These are phyloP conservation scores for Solanum pimpinellifolium DNA, from an alignment of 257 asterid genomes.

Conservation along the genomic window DNA sequence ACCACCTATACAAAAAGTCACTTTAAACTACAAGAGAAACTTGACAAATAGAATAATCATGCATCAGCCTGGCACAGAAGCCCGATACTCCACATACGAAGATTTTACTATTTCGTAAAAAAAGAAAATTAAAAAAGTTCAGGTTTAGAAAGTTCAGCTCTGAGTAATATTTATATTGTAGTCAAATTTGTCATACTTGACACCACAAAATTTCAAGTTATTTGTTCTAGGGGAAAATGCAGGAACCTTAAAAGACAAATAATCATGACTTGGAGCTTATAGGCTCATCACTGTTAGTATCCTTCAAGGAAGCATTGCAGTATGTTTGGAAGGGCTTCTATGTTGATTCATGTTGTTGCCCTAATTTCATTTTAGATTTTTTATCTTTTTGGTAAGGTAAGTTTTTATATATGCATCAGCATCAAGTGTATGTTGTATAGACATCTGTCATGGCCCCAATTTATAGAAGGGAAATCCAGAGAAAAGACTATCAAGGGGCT, in stretches of 20 bases:
- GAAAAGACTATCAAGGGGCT: not conserved
- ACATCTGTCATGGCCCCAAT: not conserved
- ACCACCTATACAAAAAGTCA: conserved; percentile 49
- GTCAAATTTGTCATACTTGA: not conserved
- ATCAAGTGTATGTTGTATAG: not conserved
- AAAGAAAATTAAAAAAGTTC: not conserved
- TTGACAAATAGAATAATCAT: not conserved
- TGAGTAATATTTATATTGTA: not conserved
- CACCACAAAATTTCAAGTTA: not conserved
- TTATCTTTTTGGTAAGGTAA: not conserved
- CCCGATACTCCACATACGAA: not conserved
- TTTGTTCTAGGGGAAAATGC: not conserved
- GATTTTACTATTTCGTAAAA: not conserved
- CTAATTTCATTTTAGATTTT: not conserved
- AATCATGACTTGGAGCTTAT: not conserved
- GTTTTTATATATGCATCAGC: not conserved
- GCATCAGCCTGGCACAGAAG: not conserved
- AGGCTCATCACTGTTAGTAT: not conserved
- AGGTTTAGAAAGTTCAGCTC: not conserved
- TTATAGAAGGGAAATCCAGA: not conserved
- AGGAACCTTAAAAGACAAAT: not conserved
- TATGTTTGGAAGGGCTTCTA: not conserved
- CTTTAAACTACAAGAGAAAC: conserved; percentile 3
- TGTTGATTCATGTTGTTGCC: not conserved
- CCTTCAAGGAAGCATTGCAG: not conserved